Percentiles rank a stretch among this genome's conserved stretches.
Evolutionary conservation across 495 filamentous ascomycete species (phyloP).

Genomic region (Aspergillus nidulans): DNA sequence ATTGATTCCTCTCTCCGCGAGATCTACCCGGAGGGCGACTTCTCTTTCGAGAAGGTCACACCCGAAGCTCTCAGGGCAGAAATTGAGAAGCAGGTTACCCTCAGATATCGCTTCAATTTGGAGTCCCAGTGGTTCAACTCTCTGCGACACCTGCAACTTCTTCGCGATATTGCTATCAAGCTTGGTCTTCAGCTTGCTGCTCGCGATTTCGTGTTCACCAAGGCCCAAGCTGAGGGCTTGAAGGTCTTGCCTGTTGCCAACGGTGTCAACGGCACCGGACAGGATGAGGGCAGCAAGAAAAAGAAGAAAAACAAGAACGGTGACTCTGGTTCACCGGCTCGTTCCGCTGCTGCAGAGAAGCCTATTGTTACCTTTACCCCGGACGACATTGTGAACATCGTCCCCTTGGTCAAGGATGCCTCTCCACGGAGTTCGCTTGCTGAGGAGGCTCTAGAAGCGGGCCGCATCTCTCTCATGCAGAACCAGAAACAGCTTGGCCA

Average conservation of each 20-base stretch:
- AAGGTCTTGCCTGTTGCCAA: slow-evolving; percentile 34
- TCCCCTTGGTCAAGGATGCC: slow-evolving; percentile 91
- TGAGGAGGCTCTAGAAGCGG: slow-evolving; percentile 93
- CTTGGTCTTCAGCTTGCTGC: slow-evolving; percentile 83
- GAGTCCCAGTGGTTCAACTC: slow-evolving; percentile 59
- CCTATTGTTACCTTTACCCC: slow-evolving; percentile 59
- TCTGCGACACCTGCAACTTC: slow-evolving; percentile 72
- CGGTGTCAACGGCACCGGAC: slow-evolving; percentile 34
- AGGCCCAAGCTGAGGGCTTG: slow-evolving; percentile 31
- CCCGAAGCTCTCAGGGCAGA: slow-evolving; percentile 64
- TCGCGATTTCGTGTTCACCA: slow-evolving; percentile 73
- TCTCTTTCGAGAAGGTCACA: slow-evolving; percentile 71
- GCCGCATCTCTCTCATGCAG: slow-evolving; percentile 89
- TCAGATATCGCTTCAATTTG: slow-evolving; percentile 74
- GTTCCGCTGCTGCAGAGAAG: slow-evolving; percentile 35
- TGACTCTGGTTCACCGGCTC: slow-evolving; percentile 50
- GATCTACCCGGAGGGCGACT: slow-evolving; percentile 79
- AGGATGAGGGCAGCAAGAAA: slow-evolving; percentile 69
- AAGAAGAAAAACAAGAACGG: slow-evolving; percentile 67
- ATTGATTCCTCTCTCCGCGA: slow-evolving; percentile 68
- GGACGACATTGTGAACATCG: slow-evolving; percentile 86
- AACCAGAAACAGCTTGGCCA: slow-evolving; percentile 94
- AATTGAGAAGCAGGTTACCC: slow-evolving; percentile 64
- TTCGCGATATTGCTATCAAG: slow-evolving; percentile 86
- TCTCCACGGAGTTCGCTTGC: slow-evolving; percentile 82